Evolutionary conservation across 2,329 filamentous ascomycete species (phyloP), one percentile per base, ranked within the genome.

Genomic region (Microdochium trichocladiopsis): DNA sequence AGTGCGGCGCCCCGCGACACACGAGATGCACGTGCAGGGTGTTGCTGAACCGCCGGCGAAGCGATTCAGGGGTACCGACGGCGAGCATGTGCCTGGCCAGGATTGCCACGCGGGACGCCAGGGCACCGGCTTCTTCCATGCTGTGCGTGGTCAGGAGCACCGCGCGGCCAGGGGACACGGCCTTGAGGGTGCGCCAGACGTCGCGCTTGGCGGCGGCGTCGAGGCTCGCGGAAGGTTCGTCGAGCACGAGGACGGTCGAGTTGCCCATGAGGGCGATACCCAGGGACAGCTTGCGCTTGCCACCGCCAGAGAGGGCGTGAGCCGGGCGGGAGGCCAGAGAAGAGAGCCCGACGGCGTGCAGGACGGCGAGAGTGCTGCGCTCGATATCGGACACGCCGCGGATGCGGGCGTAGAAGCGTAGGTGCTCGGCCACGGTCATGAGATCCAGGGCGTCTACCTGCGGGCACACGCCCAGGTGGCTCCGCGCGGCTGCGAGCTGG

Each of bases 251-350:
- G 0, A 96, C 91, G 0, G 85, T 83, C 0, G 92, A 92, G 60
- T 96, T 95, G 3, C 92, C 93, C 80, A 96, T 95, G 1, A 97
- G 73, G 0, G 93, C 92, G 52, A 96, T 95, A 2, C 88, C 92
- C 0, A 96, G 78, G 18, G 84, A 90, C 1, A 97, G 74, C 69
- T 96, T 97, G n/a, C 92, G 79, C 72, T 95, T 95, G 72, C 96
- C 96, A 25, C 93, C 93, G 9, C 93, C 92, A 0, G 88, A 93
- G 0, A 96, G 78, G 48, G 88, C 87, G 51, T 80, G 78, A 0
- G 89, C 92, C 79, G 93, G 89, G 25, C 90, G 82, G 9, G 82
- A 76, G 3, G 80, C 74, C 69, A 91, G 95, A 0, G 79, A 76
- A 6, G 77, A 70, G 0, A 96, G 76, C 0, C 91, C 90, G 1